These are phyloP conservation scores for Coriaria nepalensis DNA, from an alignment of 306 rosid genomes.

Conservation along the genomic window DNA sequence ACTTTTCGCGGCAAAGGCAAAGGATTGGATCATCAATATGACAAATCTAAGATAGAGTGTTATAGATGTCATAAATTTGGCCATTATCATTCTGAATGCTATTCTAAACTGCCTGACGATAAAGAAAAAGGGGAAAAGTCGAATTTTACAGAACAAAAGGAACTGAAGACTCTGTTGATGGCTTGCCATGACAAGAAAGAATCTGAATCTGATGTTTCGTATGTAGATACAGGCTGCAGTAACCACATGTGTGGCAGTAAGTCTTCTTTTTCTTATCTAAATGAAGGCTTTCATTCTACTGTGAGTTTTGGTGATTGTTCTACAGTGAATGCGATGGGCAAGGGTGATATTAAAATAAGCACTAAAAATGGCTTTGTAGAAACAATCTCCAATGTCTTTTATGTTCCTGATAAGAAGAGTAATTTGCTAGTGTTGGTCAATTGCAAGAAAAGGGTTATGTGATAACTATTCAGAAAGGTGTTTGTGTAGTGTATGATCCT, in stretches of 20 bases:
- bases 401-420: neutral
- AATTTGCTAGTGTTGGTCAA: neutral
- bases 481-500: neutral
- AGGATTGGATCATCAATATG: conserved; percentile 1
- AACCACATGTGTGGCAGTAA: neutral
- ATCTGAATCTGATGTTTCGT: neutral
- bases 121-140: neutral
- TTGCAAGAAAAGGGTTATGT: conserved; percentile 1
- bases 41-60: conserved; percentile 4
- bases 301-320: neutral
- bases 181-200: neutral
- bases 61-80: conserved; percentile 4
- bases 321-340: neutral
- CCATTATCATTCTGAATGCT: neutral
- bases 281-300: neutral
- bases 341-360: neutral
- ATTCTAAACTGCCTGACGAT: neutral
- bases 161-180: neutral
- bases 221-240: neutral
- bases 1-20: neutral
- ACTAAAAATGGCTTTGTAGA: neutral
- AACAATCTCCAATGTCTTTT: neutral
- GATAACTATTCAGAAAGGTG: neutral
- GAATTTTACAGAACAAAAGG: neutral
- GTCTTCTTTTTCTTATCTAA: conserved; percentile 1